Base-by-base conservation (phyloP, 768 basidiomycete genomes). In the Strobilomyces dryophilus region DNA sequence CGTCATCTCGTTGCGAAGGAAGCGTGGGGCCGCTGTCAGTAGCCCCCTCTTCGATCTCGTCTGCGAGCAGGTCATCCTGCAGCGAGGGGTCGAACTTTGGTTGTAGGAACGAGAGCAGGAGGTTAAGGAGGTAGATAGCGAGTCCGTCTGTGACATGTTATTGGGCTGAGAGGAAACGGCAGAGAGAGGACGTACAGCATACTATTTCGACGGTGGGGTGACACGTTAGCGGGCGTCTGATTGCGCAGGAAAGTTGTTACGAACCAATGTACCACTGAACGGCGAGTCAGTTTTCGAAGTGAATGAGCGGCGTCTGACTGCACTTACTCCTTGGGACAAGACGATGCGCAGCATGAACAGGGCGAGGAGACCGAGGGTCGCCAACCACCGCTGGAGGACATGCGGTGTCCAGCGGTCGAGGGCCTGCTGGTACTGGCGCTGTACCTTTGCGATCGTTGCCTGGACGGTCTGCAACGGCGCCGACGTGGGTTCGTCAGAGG, bases 1-100 rank as follows among this genome's bases (percentile, higher is more conserved):
- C 97, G 58, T 98, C 97, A 65, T 99, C 95, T 46, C 84, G 73
- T 73, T 83, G 61, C 14, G 75, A 75, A 11, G 89, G 89, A 24
- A 90, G 77, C 2, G 84, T 78, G 36, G 74, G 72, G 4, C 77
- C 77, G 5, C 67, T 67, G 27, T 78, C 81, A n/a, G 77, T 76
- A 2, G 87, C 89, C 18, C 95, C 97, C 66, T 92, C 95, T 63
- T 99, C 97, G 18, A 97, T 88, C 65, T 98, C 95, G 59, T 95
- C 90, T 2, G 93, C 97, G 57, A 92, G 78, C 12, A 98, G 76
- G 68, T 99, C 97, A 43, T 92, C 92, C 59, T 94, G 89, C 31
- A 98, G 75, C 2, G 95, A 95, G 1, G 97, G 95, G 71, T 99
- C 97, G 69, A 99, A 98, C 69, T 88, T 91, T 32, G 97, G 97